phyloP scores from a whole-genome alignment of 1,139 yeast genomes.

The Yamadazyma kanchanaburiensis region DNA sequence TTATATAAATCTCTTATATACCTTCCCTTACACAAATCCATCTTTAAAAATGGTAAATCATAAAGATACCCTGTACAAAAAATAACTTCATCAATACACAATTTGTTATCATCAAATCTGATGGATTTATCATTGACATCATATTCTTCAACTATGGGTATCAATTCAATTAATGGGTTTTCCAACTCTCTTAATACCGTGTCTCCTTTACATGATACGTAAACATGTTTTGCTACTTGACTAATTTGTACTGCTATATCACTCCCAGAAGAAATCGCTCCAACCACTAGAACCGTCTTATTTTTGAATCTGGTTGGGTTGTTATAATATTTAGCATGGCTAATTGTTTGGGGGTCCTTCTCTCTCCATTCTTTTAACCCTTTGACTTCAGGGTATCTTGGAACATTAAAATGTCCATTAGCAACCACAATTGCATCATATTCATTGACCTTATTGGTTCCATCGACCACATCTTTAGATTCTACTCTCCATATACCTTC shows the following conservation, averaged over 20 bases:
- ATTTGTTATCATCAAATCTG: conserved; percentile 21
- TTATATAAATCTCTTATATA: conserved; percentile 29
- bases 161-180: conserved; percentile 14
- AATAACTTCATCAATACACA: conserved; percentile 36
- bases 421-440: conserved; percentile 48
- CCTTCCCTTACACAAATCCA: conserved; percentile 14
- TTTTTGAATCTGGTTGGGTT: conserved; percentile 27
- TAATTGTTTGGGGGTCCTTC: conserved; percentile 24
- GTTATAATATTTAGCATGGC: conserved; percentile 44
- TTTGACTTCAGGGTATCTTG: conserved; percentile 40
- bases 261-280: conserved; percentile 42
- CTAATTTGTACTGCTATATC: conserved; percentile 44
- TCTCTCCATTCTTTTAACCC: conserved; percentile 41
- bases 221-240: conserved; percentile 8
- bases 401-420: conserved; percentile 47
- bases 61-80: conserved; percentile 51
- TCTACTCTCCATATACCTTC: conserved; percentile 19
- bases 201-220: conserved; percentile 29
- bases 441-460: conserved; percentile 6
- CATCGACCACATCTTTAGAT: conserved; percentile 3
- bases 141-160: conserved; percentile 29
- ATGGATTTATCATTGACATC: conserved; percentile 23
- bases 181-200: conserved; percentile 33
- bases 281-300: conserved; percentile 41
- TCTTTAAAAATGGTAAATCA: conserved; percentile 35